Evolutionary conservation across 2,329 filamentous ascomycete genomes (phyloP).

Genomic region (Teratosphaeriaceae sp.): DNA sequence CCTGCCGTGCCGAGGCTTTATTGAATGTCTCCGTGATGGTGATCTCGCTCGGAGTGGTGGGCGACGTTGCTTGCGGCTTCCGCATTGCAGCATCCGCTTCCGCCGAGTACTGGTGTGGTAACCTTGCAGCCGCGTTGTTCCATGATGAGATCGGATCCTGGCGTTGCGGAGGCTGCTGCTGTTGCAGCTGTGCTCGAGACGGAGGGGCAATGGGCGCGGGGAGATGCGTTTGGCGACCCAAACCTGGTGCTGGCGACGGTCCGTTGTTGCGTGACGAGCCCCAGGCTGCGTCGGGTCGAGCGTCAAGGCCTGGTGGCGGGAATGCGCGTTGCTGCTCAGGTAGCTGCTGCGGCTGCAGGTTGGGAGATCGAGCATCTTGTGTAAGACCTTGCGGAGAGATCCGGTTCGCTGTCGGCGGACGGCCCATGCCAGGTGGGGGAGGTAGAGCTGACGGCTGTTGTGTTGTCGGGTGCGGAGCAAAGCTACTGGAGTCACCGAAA

Average conservation of each 20-base stretch:
- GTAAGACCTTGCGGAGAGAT: constrained; percentile 26
- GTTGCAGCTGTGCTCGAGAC: constrained; percentile 22
- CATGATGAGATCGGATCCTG: constrained; percentile 21
- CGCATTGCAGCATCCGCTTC: constrained; percentile 17
- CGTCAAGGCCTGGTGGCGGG: constrained; percentile 23
- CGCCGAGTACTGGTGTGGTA: constrained; percentile 20
- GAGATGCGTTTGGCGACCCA: constrained; percentile 24
- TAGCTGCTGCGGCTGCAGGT: constrained; percentile 17
- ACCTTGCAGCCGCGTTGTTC: constrained; percentile 19
- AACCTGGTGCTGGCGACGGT: constrained; percentile 23
- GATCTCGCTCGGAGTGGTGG: constrained; percentile 11
- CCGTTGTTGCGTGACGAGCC: constrained; percentile 22
- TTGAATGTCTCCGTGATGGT: constrained; percentile 31
- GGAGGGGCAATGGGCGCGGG: constrained; percentile 31
- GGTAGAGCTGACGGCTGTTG: constrained; percentile 23
- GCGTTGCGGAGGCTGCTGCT: constrained; percentile 12
- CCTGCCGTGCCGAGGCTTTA: constrained; percentile 23
- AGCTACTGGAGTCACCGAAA: constrained; percentile 45
- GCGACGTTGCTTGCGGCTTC: constrained; percentile 6
- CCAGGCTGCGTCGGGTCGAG: constrained; percentile 21
- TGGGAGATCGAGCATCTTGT: constrained; percentile 22
- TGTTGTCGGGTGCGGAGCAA: constrained; percentile 24
- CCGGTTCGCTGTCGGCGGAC: constrained; percentile 23
- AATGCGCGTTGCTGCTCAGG: constrained; percentile 23
- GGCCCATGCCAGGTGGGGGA: constrained; percentile 27